phyloP scores from a whole-genome alignment of 768 basidiomycete genomes.

The Lactarius hatsudake region DNA sequence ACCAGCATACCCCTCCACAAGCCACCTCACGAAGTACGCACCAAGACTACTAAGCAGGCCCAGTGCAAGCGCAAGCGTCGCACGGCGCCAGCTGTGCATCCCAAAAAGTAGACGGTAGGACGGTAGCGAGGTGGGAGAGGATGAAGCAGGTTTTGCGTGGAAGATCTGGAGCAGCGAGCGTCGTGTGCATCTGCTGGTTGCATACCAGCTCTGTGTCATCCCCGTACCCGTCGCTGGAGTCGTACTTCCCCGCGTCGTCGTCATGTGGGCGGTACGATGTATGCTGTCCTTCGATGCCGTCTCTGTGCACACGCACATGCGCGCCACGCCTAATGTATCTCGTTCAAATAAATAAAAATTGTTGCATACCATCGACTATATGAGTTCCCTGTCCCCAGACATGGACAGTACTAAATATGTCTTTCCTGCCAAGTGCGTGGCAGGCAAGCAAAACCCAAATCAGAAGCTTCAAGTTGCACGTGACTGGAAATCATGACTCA shows the following conservation, averaged over 20 bases:
- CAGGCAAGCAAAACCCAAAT: too few relatives aligned
- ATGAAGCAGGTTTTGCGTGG: slow-evolving; percentile 60
- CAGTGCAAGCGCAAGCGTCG: slow-evolving; percentile 58
- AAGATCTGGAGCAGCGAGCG: slow-evolving; percentile 58
- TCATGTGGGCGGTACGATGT: slow-evolving; percentile 22
- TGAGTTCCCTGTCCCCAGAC: too few relatives aligned
- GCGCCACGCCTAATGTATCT: slow-evolving; percentile 1
- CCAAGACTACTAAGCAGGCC: slow-evolving; percentile 71
- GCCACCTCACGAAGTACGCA: slow-evolving; percentile 72
- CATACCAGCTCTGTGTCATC: slow-evolving; percentile 43
- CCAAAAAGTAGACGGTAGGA: background rate
- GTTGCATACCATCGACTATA: too few relatives aligned
- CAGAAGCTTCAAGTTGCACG: too few relatives aligned
- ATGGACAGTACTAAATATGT: too few relatives aligned
- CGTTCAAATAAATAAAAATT: too few relatives aligned
- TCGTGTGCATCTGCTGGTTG: slow-evolving; percentile 42
- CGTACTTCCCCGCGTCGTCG: background rate
- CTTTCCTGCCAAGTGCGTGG: too few relatives aligned
- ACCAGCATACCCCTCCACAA: slow-evolving; percentile 62
- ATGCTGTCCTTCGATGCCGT: slow-evolving; percentile 65
- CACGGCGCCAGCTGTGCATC: slow-evolving; percentile 16
- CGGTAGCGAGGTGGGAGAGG: slow-evolving; percentile 40
- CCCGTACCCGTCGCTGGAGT: slow-evolving; percentile 32
- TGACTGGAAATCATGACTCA: too few relatives aligned
- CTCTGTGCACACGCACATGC: slow-evolving; percentile 57